These are phyloP conservation scores for Suillus lakei DNA, from an alignment of 768 basidiomycete species.

Conservation along the genomic window DNA sequence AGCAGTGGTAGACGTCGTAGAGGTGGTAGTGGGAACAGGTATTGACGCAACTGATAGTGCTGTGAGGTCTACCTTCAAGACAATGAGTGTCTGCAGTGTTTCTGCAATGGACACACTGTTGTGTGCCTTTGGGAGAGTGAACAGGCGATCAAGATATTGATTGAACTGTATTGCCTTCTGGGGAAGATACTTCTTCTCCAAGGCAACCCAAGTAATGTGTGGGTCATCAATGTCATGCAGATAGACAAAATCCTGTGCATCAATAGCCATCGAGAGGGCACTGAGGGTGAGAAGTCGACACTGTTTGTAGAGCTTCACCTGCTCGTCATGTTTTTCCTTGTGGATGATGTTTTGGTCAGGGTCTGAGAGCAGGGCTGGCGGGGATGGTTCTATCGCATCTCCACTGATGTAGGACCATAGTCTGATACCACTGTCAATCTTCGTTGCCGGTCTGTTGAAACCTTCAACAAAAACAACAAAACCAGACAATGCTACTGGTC, in stretches of 20 bases:
- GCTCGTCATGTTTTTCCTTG: not conserved
- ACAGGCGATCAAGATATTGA: not conserved
- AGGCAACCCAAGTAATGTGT: not conserved
- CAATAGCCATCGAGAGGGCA: not conserved
- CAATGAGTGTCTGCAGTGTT: not conserved
- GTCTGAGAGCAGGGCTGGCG: not conserved
- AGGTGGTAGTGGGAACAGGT: fast-evolving
- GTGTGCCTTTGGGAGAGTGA: not conserved
- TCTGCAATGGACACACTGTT: not conserved
- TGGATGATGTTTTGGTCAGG: not conserved
- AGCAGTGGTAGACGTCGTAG: too few species aligned
- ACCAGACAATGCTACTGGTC: too few species aligned
- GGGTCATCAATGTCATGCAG: not conserved
- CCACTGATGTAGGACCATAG: too few species aligned
- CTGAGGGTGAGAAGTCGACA: not conserved
- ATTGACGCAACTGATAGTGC: not conserved
- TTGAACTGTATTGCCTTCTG: not conserved
- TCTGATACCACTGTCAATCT: too few species aligned
- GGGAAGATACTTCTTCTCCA: not conserved
- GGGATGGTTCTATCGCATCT: too few species aligned
- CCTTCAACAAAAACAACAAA: too few species aligned
- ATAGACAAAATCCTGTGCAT: not conserved
- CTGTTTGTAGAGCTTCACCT: not conserved
- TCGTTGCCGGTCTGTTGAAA: too few species aligned
- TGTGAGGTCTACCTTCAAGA: not conserved